Conservation (phyloP, 2,329 filamentous ascomycete species). For the Ophiostoma novo-ulmi region DNA sequence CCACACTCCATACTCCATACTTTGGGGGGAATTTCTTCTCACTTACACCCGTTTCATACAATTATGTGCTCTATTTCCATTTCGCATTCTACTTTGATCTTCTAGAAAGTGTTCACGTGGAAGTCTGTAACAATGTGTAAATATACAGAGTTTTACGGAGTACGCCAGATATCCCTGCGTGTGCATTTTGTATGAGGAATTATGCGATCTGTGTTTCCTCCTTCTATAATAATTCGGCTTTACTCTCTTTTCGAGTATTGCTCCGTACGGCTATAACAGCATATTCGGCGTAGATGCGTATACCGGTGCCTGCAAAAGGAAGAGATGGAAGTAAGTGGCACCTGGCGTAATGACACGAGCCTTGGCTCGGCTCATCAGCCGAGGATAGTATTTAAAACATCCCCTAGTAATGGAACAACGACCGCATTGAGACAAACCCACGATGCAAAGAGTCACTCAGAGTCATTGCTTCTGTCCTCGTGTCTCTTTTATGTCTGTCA, state of each 20-base stretch:
- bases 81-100: not conserved
- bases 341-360: not conserved
- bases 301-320: not conserved
- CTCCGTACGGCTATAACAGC: not conserved
- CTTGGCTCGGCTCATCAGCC: not conserved
- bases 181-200: not conserved
- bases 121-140: not conserved
- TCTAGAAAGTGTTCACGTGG: conserved; percentile 9
- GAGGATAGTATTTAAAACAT: not conserved
- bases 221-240: not conserved
- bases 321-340: not conserved
- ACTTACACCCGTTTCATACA: conserved; percentile 1
- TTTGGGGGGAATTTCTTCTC: not conserved
- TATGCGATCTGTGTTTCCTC: not conserved
- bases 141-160: not conserved
- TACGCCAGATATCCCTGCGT: not conserved
- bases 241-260: not conserved
- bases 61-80: not conserved
- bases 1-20: not conserved
- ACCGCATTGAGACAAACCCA: not conserved
- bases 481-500: not conserved
- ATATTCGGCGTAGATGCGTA: not conserved
- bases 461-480: not conserved
- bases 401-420: not conserved
- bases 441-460: not conserved